Conservation (phyloP, 2,329 filamentous ascomycete genomes). For the Calycina marina region DNA sequence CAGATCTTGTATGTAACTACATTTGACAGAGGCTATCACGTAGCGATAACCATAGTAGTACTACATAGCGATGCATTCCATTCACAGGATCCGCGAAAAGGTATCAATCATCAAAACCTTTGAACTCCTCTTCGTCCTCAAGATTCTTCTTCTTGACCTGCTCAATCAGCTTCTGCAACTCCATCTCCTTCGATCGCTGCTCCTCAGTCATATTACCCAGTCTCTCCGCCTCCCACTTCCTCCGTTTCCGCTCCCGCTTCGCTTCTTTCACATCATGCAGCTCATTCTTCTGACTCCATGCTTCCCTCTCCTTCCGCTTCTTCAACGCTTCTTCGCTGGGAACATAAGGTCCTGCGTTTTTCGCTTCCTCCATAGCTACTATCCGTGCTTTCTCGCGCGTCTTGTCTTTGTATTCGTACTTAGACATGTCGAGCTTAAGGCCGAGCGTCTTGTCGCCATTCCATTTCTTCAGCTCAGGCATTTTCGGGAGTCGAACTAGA, state of each 20-base stretch:
- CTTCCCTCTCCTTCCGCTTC: slow-evolving; percentile 48
- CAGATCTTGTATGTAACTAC: too few species aligned
- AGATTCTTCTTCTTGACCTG: slow-evolving; percentile 40
- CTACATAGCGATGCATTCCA: background rate
- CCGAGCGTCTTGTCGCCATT: slow-evolving; percentile 51
- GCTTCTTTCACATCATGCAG: slow-evolving; percentile 46
- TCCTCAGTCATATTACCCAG: slow-evolving; percentile 54
- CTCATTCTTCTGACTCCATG: slow-evolving; percentile 61
- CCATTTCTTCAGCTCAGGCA: slow-evolving; percentile 76
- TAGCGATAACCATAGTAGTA: too few species aligned
- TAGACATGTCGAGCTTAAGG: slow-evolving; percentile 50
- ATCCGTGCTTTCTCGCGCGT: slow-evolving; percentile 50
- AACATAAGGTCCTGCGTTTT: slow-evolving; percentile 25
- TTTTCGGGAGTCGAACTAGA: slow-evolving; percentile 72
- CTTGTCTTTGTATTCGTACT: slow-evolving; percentile 59
- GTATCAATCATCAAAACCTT: slow-evolving; percentile 20
- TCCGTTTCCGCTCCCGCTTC: slow-evolving; percentile 48
- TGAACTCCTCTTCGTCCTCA: slow-evolving; percentile 23
- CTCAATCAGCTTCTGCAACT: slow-evolving; percentile 49
- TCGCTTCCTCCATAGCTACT: slow-evolving; percentile 36
- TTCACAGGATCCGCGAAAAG: too few species aligned
- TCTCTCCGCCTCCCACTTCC: slow-evolving; percentile 48
- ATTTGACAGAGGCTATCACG: too few species aligned
- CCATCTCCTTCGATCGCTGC: slow-evolving; percentile 46
- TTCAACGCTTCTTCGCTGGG: slow-evolving; percentile 29